These are phyloP conservation scores for Trichoderma gamsii DNA, from an alignment of 495 filamentous ascomycete genomes.

Conservation along the genomic window DNA sequence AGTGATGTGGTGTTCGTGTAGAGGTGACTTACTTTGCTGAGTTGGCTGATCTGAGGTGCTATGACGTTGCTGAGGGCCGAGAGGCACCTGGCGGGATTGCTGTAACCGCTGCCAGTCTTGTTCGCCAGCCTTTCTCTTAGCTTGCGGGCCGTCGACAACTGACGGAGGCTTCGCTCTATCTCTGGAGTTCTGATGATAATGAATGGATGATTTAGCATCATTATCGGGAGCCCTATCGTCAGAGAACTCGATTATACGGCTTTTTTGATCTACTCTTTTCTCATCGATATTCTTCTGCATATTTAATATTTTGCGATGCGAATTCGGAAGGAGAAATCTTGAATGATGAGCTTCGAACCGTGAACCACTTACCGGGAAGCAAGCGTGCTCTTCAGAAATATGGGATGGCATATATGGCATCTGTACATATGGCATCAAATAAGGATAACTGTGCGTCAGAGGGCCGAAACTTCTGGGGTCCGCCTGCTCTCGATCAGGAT, in stretches of 20 bases:
- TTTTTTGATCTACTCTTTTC: not conserved
- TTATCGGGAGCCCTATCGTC: not conserved
- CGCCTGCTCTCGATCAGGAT: not conserved
- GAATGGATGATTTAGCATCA: not conserved
- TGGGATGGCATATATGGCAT: not conserved
- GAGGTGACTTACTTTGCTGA: not conserved
- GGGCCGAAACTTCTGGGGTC: not conserved
- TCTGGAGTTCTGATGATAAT: not conserved
- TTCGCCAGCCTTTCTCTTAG: not conserved
- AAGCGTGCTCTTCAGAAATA: not conserved
- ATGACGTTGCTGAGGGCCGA: not conserved
- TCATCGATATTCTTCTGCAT: not conserved
- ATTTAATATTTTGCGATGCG: not conserved
- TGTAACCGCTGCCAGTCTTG: not conserved
- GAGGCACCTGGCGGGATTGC: not conserved
- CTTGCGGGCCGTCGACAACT: not conserved
- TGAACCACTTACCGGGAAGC: not conserved
- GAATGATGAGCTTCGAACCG: not conserved
- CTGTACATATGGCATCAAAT: not conserved
- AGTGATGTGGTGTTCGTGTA: not conserved
- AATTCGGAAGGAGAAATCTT: not conserved
- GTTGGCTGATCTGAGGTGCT: not conserved
- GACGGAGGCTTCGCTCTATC: not conserved
- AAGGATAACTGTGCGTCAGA: not conserved
- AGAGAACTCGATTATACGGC: not conserved